Base-by-base conservation (phyloP, 2,329 filamentous ascomycete species). In the Periconia sp. region DNA sequence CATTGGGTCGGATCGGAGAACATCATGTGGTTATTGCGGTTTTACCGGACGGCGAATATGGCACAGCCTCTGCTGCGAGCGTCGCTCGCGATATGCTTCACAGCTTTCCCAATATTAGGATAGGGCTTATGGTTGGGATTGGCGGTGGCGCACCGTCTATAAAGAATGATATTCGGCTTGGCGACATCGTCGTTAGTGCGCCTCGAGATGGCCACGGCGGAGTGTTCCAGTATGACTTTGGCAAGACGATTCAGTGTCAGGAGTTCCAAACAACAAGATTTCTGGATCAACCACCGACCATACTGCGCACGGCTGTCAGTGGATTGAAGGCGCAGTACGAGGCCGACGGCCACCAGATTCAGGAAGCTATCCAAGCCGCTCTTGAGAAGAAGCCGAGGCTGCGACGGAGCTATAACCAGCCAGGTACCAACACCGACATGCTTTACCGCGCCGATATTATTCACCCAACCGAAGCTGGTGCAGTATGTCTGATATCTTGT, bases 111-210 rank as follows among this genome's bases (percentile, higher is more conserved):
- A 47, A 47, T 11, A 69, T 78, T 33, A 62, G 57, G 40, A 59
- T 77, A 33, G 68, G 65, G 7, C 60, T 79, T 1, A 65, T 79
- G 64, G 75, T 79, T 6, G 76, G 76, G 10, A 74, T 79, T 45
- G 76, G 71, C 2, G 69, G 69, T 31, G 55, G 57, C 37, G 55
- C 46, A 7, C 53, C 53, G 15, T 47, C 46, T 31, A 2, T 2
- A 56, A 31, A 40, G 17, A 9, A 30, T 27, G 45, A 53, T 19
- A 8, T 55, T 27, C 45, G 45, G 40, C 45, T 55, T 9, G 58
- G 58, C 1, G 69, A 74, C 40, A 47, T 74, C 14, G 68, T 71
- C 0, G 66, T 76, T 8, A 65, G 66, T 33, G 10, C 47, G 17
- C 56, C 63, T 15, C 45, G 57, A 6, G 43, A 55, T 41, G 49